Conservation (phyloP, 805 yeast genomes). For the Schwanniomyces occidentalis region DNA sequence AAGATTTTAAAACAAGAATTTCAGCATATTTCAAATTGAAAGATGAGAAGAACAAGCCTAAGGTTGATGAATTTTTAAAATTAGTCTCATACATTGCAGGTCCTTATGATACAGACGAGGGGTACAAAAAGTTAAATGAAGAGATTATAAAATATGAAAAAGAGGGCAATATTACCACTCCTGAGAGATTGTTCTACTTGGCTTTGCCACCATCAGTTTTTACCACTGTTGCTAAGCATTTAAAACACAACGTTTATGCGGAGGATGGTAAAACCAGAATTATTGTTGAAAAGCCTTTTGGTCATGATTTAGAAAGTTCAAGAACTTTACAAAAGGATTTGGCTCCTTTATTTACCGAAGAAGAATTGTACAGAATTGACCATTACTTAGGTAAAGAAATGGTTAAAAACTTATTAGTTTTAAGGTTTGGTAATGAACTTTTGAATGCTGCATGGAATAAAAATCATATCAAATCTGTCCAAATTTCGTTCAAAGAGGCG, state of each 20-base stretch:
- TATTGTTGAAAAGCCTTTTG: slow-evolving; percentile 96
- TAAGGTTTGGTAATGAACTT: slow-evolving; percentile 89
- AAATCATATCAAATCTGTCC: slow-evolving; percentile 74
- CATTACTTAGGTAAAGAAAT: slow-evolving; percentile 97
- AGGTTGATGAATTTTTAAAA: slow-evolving; percentile 62
- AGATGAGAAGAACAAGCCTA: slow-evolving; percentile 40
- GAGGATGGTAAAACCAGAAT: slow-evolving; percentile 68
- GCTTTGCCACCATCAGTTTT: slow-evolving; percentile 96
- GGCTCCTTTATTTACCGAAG: slow-evolving; percentile 86
- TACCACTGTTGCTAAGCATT: slow-evolving; percentile 69
- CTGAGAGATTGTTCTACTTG: slow-evolving; percentile 85
- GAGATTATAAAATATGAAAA: slow-evolving; percentile 61
- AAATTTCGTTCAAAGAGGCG: slow-evolving; percentile 94
- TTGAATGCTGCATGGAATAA: slow-evolving; percentile 88
- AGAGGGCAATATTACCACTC: slow-evolving; percentile 41
- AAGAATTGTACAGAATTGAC: slow-evolving; percentile 92
- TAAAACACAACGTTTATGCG: slow-evolving; percentile 70
- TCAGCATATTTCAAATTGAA: slow-evolving; percentile 57
- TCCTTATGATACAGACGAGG: slow-evolving; percentile 76
- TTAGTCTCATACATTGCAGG: slow-evolving; percentile 73
- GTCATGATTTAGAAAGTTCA: slow-evolving; percentile 82
- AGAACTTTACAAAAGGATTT: slow-evolving; percentile 73
- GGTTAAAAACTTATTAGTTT: slow-evolving; percentile 88
- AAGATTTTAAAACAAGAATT: slow-evolving; percentile 69
- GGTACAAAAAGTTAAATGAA: slow-evolving; percentile 59